Percentiles rank a stretch among this genome's conserved stretches.
phyloP scores from a whole-genome alignment of 2,329 filamentous ascomycete species.

The Penicillium palitans region DNA sequence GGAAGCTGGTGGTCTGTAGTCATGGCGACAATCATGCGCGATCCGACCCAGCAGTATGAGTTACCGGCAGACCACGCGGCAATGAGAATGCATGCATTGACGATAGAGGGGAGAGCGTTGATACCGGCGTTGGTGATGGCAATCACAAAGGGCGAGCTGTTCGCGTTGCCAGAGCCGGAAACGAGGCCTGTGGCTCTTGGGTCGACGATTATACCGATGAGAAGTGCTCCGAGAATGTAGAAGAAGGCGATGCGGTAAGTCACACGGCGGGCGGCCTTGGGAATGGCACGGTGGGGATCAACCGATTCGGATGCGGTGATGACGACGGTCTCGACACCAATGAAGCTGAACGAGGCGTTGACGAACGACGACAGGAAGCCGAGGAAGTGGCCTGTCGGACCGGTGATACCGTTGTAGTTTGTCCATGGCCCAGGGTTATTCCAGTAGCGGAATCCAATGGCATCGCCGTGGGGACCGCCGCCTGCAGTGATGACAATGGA shows the following conservation, averaged over 20 bases:
- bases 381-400: constrained; percentile 37
- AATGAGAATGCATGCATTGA: constrained; percentile 40
- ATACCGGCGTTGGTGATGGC: constrained; percentile 39
- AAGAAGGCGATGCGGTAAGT: constrained; percentile 43
- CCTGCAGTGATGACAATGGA: constrained; percentile 38
- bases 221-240: constrained; percentile 36
- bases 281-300: constrained; percentile 42
- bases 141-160: constrained; percentile 39
- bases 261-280: constrained; percentile 44
- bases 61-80: constrained; percentile 45
- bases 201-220: constrained; percentile 34
- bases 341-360: constrained; percentile 45
- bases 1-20: constrained; percentile 62
- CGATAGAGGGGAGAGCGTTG: constrained; percentile 34
- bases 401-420: constrained; percentile 34
- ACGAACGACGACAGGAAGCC: constrained; percentile 42
- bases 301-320: constrained; percentile 45
- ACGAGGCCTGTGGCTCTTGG: constrained; percentile 24
- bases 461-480: constrained; percentile 33
- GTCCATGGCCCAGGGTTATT: constrained; percentile 36
- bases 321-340: constrained; percentile 44
- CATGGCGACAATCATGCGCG: constrained; percentile 60
- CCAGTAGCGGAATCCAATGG: constrained; percentile 40
- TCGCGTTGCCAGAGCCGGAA: constrained; percentile 31
- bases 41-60: constrained; percentile 53